These are phyloP conservation scores for Mentha longifolia DNA, from an alignment of 257 asterid genomes.

Conservation along the genomic window DNA sequence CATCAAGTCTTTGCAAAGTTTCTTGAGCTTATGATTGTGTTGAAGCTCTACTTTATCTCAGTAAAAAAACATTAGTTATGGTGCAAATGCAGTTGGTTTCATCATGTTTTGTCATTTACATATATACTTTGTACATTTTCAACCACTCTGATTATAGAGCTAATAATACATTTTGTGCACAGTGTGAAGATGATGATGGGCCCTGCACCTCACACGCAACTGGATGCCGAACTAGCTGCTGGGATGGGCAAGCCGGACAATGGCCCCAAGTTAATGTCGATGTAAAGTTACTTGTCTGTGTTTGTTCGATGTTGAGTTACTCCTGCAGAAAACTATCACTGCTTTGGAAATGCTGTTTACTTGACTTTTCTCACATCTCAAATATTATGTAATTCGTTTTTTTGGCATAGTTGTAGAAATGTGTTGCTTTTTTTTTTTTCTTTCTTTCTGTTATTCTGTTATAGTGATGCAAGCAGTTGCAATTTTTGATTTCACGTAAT, in stretches of 20 bases:
- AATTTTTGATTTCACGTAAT: background rate
- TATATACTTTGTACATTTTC: background rate
- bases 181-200: slow-evolving; percentile 81
- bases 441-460: background rate
- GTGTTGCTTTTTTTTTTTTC: background rate
- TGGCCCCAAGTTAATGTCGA: slow-evolving; percentile 87
- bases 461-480: background rate
- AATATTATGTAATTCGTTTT: slow-evolving; percentile 2
- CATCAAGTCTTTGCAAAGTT: background rate
- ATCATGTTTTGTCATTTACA: background rate
- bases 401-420: slow-evolving; percentile 5
- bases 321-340: background rate
- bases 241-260: slow-evolving; percentile 98
- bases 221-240: slow-evolving; percentile 90
- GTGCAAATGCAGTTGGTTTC: background rate
- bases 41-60: background rate
- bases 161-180: slow-evolving; percentile 34
- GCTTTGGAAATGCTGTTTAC: slow-evolving; percentile 14
- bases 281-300: slow-evolving; percentile 30
- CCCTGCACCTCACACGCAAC: slow-evolving; percentile 87
- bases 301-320: background rate
- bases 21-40: background rate
- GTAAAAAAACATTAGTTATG: background rate
- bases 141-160: background rate
- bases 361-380: background rate